A percentile compares a stretch with the other conserved stretches of the same genome.
Conservation (phyloP, 306 rosid genomes). For the Cicer chorassanicum region DNA sequence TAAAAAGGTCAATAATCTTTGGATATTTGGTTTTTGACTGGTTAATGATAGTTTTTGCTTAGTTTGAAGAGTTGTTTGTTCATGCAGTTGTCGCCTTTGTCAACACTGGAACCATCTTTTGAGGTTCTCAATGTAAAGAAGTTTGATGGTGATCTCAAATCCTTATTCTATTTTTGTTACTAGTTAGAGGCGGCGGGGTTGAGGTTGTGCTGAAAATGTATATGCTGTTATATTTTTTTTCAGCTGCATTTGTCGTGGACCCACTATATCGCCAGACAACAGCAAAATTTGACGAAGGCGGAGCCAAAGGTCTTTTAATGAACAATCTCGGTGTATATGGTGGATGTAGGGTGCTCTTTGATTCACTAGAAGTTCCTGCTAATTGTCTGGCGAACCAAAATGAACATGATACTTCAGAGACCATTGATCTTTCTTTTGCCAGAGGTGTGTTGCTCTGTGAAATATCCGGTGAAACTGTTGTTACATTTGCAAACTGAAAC, state of each 20-base stretch:
- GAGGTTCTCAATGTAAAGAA: slow-evolving; percentile 90
- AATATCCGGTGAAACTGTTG: slow-evolving; percentile 40
- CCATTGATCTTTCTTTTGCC: slow-evolving; percentile 84
- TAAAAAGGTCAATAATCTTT: slow-evolving; percentile 66
- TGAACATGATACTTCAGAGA: slow-evolving; percentile 63
- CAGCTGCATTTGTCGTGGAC: slow-evolving; percentile 96
- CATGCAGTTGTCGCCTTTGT: slow-evolving; percentile 87
- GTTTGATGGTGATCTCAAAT: slow-evolving; percentile 80
- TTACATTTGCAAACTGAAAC: slow-evolving; percentile 38
- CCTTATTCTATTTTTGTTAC: slow-evolving; percentile 39
- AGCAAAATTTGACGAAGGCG: slow-evolving; percentile 97
- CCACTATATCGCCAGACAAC: slow-evolving; percentile 97
- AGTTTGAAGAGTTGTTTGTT: slow-evolving; percentile 45
- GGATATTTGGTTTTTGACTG: slow-evolving; percentile 14
- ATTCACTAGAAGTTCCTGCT: slow-evolving; percentile 82
- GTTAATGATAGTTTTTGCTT: slow-evolving; percentile 30
- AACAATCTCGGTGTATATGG: slow-evolving; percentile 91
- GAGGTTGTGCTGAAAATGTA: slow-evolving; percentile 44
- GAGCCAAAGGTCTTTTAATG: slow-evolving; percentile 94
- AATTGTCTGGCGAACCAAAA: slow-evolving; percentile 61
- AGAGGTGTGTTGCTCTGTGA: slow-evolving; percentile 63
- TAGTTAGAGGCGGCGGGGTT: slow-evolving; percentile 40
- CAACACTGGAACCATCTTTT: slow-evolving; percentile 89
- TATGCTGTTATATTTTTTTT: slow-evolving; percentile 37
- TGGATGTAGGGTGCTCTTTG: slow-evolving; percentile 87